Evolutionary conservation across 2,329 filamentous ascomycete genomes (phyloP), one percentile per base, ranked within the genome.

Genomic region (Fusarium sp.): DNA sequence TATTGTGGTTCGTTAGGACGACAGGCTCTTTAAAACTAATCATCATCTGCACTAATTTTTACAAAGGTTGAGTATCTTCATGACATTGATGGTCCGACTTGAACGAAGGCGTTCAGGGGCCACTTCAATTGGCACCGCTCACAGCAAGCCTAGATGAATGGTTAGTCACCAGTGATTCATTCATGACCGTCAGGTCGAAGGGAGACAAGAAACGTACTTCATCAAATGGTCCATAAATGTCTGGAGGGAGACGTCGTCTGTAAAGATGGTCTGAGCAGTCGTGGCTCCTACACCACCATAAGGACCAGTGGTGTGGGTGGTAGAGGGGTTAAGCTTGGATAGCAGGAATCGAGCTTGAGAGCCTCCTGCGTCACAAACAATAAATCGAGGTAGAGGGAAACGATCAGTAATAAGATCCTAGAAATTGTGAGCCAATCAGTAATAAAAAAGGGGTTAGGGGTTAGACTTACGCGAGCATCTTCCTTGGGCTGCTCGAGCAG

Each of bases 211-310:
- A 25, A 62, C 60, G 18, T 85, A 94, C 93, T 99, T 99, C 96
- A 99, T 99, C 79, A 99, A 84, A 82, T 98, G 94, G 77, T 99
- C 96, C 96, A 99, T 99, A 79, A 99, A 99, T 2, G 95, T 98
- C 81, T 98, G 95, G 78, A 99, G 84, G 57, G 94, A 98, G 57
- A 99, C 96, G 80, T 99, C 96, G 77, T 99, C 96, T 1, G 96
- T 99, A 83, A 99, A 99, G 75, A 99, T 99, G 7, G 96, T 99
- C 81, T 99, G 96, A 11, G 95, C 94, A 48, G 92, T 94, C 77
- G 95, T 93, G 4, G 88, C 87, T 30, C 92, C 90, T 50, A 95
- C 92, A 66, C 94, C 94, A 58, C 96, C 96, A 77, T 97, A 98
- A 14, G 93, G 92, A 55, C 93, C 93, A 1, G 92, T 94, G 1